Conservation (phyloP, 495 filamentous ascomycete genomes). For the Trichoderma orchidacearum region DNA sequence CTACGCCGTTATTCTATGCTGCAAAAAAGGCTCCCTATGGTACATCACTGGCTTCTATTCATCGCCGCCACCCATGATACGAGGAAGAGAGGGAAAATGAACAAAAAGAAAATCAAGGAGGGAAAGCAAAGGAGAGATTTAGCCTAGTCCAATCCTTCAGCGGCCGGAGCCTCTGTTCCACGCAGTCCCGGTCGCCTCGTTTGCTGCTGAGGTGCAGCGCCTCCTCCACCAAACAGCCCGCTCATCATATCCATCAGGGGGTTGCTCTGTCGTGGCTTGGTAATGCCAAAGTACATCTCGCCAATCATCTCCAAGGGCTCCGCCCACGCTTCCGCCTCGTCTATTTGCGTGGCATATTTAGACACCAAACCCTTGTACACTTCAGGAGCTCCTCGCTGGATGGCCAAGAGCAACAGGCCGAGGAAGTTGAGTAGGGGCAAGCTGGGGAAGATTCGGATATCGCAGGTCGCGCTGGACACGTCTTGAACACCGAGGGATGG, state of each 20-base stretch:
- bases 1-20: neutral
- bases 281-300: conserved; percentile 97
- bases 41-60: neutral
- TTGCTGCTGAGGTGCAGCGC: conserved; percentile 25
- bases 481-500: conserved; percentile 58
- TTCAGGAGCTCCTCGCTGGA: conserved; percentile 66
- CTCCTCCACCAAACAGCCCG: conserved; percentile 69
- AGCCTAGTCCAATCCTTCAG: conserved; percentile 37
- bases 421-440: conserved; percentile 91
- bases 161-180: conserved; percentile 31
- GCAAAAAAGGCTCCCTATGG: no score
- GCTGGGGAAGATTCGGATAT: conserved; percentile 71
- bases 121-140: no score
- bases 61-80: neutral
- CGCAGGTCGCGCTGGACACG: conserved; percentile 59
- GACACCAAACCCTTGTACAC: conserved; percentile 70
- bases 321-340: conserved; percentile 62
- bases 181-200: conserved; percentile 26
- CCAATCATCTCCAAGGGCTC: conserved; percentile 76
- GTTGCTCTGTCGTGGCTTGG: conserved; percentile 74
- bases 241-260: conserved; percentile 97
- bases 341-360: conserved; percentile 67
- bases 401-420: conserved; percentile 63
- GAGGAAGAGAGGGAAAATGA: no score
- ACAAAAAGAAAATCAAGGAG: neutral